A percentile compares a stretch with the other conserved stretches of the same genome.
These are phyloP conservation scores for Durotheca rogersii DNA, from an alignment of 495 filamentous ascomycete species.

Conservation along the genomic window DNA sequence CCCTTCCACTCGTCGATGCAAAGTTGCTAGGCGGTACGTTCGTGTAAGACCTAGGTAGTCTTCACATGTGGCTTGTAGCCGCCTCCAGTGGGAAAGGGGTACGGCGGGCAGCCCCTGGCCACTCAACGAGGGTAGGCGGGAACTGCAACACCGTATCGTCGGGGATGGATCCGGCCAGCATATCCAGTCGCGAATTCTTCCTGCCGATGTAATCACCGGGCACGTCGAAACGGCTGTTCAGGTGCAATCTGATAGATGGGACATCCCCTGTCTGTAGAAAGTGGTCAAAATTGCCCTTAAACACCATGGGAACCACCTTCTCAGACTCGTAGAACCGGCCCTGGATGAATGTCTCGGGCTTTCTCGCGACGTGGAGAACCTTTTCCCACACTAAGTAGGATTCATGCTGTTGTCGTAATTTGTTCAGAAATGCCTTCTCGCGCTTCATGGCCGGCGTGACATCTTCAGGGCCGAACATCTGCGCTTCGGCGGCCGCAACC, in stretches of 20 bases:
- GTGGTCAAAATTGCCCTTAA: too few relatives aligned
- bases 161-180: constrained; percentile 21
- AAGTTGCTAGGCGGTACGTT: too few relatives aligned
- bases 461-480: constrained; percentile 16
- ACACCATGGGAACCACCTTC: constrained; percentile 38
- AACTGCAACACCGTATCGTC: background rate
- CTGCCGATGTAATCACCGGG: constrained; percentile 18
- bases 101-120: too few relatives aligned
- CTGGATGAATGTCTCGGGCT: constrained; percentile 34
- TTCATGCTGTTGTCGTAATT: constrained; percentile 20
- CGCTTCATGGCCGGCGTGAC: constrained; percentile 39
- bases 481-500: background rate
- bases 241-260: constrained; percentile 37
- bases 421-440: constrained; percentile 39
- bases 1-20: too few relatives aligned
- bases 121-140: constrained; percentile 11
- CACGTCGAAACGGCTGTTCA: constrained; percentile 44
- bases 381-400: constrained; percentile 40
- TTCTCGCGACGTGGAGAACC: constrained; percentile 16
- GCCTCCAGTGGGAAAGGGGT: too few relatives aligned
- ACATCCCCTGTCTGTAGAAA: constrained; percentile 30
- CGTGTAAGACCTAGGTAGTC: too few relatives aligned
- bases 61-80: too few relatives aligned
- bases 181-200: constrained; percentile 13
- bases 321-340: constrained; percentile 49